Conservation (phyloP, 495 filamentous ascomycete genomes). For the Chlorociboria aeruginascens region DNA sequence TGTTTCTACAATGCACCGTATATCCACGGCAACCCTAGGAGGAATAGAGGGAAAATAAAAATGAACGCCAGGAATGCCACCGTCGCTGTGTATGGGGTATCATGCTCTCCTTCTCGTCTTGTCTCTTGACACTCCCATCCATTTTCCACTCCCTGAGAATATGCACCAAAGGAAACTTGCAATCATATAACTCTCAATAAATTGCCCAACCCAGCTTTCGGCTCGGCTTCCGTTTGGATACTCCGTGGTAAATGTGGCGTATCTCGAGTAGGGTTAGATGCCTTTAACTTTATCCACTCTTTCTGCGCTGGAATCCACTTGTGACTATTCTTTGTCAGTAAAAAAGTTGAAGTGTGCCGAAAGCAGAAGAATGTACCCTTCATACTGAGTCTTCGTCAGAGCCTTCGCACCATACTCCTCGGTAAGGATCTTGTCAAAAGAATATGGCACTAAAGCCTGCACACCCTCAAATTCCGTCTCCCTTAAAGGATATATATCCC, state of each 20-base stretch:
- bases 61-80: background rate
- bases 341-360: background rate
- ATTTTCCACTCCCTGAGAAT: too few species aligned
- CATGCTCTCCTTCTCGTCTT: background rate
- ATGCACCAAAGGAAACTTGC: too few species aligned
- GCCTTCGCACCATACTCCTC: conserved; percentile 64
- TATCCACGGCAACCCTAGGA: too few species aligned
- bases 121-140: too few species aligned
- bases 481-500: conserved; percentile 68
- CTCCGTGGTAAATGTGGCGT: conserved; percentile 9
- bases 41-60: too few species aligned
- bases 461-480: conserved; percentile 69
- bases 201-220: conserved; percentile 4
- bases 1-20: too few species aligned
- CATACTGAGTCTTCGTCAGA: conserved; percentile 50
- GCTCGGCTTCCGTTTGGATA: conserved; percentile 4
- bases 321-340: conserved; percentile 11
- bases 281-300: conserved; percentile 12
- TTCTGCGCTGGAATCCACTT: conserved; percentile 15
- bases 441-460: conserved; percentile 62
- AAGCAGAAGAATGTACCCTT: conserved; percentile 37
- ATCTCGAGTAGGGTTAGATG: too few species aligned
- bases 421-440: conserved; percentile 56
- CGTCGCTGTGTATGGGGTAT: background rate
- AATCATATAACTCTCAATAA: conserved; percentile 3